phyloP scores from a whole-genome alignment of 2,329 filamentous ascomycete genomes.

The Colletotrichum noveboracense region DNA sequence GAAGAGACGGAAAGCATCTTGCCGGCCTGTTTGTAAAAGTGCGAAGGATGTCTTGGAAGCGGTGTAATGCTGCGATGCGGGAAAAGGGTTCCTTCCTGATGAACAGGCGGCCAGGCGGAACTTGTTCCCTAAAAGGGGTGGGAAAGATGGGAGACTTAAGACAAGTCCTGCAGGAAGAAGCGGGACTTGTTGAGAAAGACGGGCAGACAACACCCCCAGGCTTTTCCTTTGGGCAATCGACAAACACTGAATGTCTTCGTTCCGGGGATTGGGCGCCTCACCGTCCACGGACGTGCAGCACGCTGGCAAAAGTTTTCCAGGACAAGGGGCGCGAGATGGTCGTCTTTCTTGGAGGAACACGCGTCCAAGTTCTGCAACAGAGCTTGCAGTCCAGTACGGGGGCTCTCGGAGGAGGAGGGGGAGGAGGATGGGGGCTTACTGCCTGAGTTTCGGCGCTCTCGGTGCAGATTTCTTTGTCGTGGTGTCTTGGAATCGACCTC shows the following conservation, averaged over 20 bases:
- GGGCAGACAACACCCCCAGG: slow-evolving; percentile 19
- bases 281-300: not conserved
- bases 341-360: slow-evolving; percentile 32
- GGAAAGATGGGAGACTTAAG: slow-evolving; percentile 31
- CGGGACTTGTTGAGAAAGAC: not conserved
- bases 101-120: slow-evolving; percentile 4
- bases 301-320: slow-evolving; percentile 28
- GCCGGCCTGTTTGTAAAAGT: slow-evolving; percentile 28
- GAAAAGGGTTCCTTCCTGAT: not conserved
- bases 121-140: slow-evolving; percentile 17
- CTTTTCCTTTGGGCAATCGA: slow-evolving; percentile 3
- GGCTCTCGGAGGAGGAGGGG: not conserved
- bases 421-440: not conserved
- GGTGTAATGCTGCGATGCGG: slow-evolving; percentile 11
- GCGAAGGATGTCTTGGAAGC: slow-evolving; percentile 20
- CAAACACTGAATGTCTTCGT: slow-evolving; percentile 16
- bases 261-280: slow-evolving; percentile 9
- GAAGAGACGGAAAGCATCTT: slow-evolving; percentile 70
- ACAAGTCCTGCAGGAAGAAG: slow-evolving; percentile 32
- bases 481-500: slow-evolving; percentile 54
- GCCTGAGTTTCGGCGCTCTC: slow-evolving; percentile 39
- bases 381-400: slow-evolving; percentile 10
- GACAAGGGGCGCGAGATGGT: slow-evolving; percentile 35
- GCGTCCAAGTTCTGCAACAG: slow-evolving; percentile 4
- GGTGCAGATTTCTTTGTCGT: slow-evolving; percentile 52